Evolutionary conservation across 2,329 filamentous ascomycete genomes (phyloP), one percentile per base, ranked within the genome.

Genomic region (Aschersonia sp.): DNA sequence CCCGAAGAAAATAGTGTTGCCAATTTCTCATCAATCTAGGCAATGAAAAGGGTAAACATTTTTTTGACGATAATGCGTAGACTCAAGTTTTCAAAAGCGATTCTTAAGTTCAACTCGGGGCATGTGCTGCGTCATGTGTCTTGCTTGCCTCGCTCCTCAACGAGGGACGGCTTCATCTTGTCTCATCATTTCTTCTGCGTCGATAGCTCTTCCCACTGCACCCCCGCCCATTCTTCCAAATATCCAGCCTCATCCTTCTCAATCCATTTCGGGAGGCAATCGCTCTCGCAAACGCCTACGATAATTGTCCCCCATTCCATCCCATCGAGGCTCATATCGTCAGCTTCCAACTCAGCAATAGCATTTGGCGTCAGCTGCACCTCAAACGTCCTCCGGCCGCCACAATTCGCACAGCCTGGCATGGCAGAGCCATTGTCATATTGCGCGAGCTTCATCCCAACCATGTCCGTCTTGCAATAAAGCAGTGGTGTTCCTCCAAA

Each of bases 221-320:
- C 92, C 5, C 91, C 92, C n/a, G 78, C 81, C 91, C 92, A 98
- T 66, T 98, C 92, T 70, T 97, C 92, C 20, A 89, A 59, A 65
- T 94, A 97, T 1, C 82, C 86, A 1, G 81, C 77, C 58, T 80
- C 74, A 0, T 80, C 84, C 38, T 74, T 69, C 9, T 65, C 64
- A 5, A 79, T 73, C 1, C 76, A 75, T 5, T 64, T 63, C 12
- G 79, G 77, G 57, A 75, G 72, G 61, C 92, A 97, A 62, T 97
- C 87, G 59, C 68, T 77, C 54, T 75, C 78, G 63, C 92, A 98
- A 5, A 94, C 88, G 0, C 80, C 89, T 40, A 97, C 71, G 50
- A 98, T 79, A 6, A 98, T 76, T 1, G 89, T 97, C 0, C 91
- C 91, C 92, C 92, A 98, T 59, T 98, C 92, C 92, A 98, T 98